Conservation (phyloP, 352 stramenopile species). For the Phytophthora boehmeriae region DNA sequence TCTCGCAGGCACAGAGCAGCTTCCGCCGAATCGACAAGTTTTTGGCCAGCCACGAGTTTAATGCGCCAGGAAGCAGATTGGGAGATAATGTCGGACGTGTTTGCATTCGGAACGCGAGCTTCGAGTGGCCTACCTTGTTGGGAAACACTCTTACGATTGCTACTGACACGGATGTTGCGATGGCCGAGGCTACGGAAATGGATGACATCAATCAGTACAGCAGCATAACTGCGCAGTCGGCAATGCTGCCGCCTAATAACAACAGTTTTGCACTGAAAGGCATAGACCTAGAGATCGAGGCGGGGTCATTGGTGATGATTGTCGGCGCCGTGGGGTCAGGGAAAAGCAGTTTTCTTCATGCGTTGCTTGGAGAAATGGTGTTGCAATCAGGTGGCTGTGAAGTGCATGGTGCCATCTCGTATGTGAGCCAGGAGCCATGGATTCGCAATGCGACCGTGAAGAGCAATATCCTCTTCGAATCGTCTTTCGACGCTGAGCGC, state of each 20-base stretch:
- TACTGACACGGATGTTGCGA: background rate
- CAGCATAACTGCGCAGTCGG: slow-evolving; percentile 7
- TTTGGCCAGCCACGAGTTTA: slow-evolving; percentile 30
- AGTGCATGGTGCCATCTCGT: slow-evolving; percentile 54
- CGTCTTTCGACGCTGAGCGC: slow-evolving; percentile 15
- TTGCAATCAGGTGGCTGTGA: slow-evolving; percentile 14
- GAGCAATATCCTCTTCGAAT: slow-evolving; percentile 55
- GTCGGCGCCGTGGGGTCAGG: slow-evolving; percentile 46
- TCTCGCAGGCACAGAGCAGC: slow-evolving; percentile 31
- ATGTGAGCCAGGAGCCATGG: slow-evolving; percentile 90
- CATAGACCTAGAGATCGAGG: slow-evolving; percentile 60
- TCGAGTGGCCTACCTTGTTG: slow-evolving; percentile 22
- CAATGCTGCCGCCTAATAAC: slow-evolving; percentile 11
- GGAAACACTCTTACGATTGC: background rate
- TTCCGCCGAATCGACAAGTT: slow-evolving; percentile 35
- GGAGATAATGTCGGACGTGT: slow-evolving; percentile 13
- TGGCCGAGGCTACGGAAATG: slow-evolving; percentile 1
- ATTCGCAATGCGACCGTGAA: slow-evolving; percentile 90
- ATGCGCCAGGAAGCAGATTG: background rate
- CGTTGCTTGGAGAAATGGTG: slow-evolving; percentile 51
- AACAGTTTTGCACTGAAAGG: slow-evolving; percentile 39
- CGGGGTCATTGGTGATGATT: slow-evolving; percentile 54
- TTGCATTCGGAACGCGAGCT: slow-evolving; percentile 12
- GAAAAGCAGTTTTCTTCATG: slow-evolving; percentile 54
- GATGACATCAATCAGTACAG: slow-evolving; percentile 4